phyloP scores from a whole-genome alignment of 2,329 filamentous ascomycete genomes.

The Pseudopithomyces maydicus region DNA sequence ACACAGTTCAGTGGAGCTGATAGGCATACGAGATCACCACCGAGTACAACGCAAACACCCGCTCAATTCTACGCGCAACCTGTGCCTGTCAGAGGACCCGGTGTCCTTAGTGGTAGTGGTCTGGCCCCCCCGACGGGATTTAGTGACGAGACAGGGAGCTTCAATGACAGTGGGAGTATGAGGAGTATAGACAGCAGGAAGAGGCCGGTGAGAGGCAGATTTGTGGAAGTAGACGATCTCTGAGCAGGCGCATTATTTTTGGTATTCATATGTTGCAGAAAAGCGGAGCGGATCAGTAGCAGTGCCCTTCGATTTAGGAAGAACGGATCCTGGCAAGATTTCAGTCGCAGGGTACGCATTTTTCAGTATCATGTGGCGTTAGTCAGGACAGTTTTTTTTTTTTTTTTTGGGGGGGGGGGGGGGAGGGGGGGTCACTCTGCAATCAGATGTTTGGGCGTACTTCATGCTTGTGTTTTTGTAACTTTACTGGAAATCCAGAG shows the following conservation, averaged over 20 bases:
- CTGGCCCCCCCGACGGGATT: background rate
- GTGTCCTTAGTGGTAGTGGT: slow-evolving; percentile 8
- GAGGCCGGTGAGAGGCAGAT: slow-evolving; percentile 22
- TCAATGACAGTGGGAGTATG: slow-evolving; percentile 5
- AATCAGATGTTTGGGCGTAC: too few species aligned
- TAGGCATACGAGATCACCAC: slow-evolving; percentile 9
- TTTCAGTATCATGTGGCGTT: too few species aligned
- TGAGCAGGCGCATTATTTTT: background rate
- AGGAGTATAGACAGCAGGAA: slow-evolving; percentile 20
- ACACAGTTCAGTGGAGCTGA: slow-evolving; percentile 23
- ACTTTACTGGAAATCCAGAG: too few species aligned
- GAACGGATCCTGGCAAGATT: too few species aligned
- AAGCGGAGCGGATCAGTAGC: too few species aligned
- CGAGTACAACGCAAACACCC: slow-evolving; percentile 34
- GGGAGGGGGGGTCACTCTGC: too few species aligned
- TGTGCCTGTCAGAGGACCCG: slow-evolving; percentile 15
- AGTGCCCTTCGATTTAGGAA: background rate
- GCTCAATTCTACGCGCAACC: slow-evolving; percentile 43
- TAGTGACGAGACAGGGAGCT: slow-evolving; percentile 3
- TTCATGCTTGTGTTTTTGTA: too few species aligned
- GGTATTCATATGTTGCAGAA: too few species aligned
- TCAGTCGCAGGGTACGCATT: too few species aligned
- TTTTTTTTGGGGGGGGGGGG: too few species aligned
- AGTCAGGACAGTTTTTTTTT: too few species aligned
- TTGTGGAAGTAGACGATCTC: slow-evolving; percentile 23